phyloP scores from a whole-genome alignment of 148 eudicot genomes.

The Hydrangea macrophylla region DNA sequence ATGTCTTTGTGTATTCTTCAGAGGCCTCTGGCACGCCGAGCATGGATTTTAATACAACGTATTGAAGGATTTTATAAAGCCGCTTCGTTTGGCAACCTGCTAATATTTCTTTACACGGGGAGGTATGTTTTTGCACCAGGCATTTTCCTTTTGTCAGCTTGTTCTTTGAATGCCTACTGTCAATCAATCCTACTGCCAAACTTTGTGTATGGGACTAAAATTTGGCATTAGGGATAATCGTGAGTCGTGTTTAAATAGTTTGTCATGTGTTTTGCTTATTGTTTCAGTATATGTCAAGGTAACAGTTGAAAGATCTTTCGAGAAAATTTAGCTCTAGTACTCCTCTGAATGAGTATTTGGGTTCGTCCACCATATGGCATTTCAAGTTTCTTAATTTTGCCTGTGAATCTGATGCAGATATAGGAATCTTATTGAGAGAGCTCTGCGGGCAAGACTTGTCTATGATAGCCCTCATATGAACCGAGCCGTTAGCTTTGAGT shows the following conservation, averaged over 20 bases:
- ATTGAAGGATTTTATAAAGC: slow-evolving; percentile 90
- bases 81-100: slow-evolving; percentile 85
- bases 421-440: slow-evolving; percentile 86
- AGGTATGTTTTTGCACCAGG: slow-evolving; percentile 45
- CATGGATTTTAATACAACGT: slow-evolving; percentile 82
- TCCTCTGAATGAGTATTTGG: background rate
- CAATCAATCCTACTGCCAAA: background rate
- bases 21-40: slow-evolving; percentile 76
- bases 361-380: background rate
- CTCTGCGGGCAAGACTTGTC: slow-evolving; percentile 85
- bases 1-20: slow-evolving; percentile 25
- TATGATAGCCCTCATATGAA: slow-evolving; percentile 96
- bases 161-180: background rate
- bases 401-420: slow-evolving; percentile 51
- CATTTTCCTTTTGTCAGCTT: background rate
- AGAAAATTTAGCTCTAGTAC: background rate
- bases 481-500: slow-evolving; percentile 95
- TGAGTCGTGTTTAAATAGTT: background rate
- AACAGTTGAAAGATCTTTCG: background rate
- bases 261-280: background rate
- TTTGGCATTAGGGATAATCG: background rate
- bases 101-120: slow-evolving; percentile 83
- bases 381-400: slow-evolving; percentile 6
- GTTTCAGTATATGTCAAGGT: background rate
- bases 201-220: background rate